These are phyloP conservation scores for Quercus suber DNA, from an alignment of 306 rosid genomes.

Conservation along the genomic window DNA sequence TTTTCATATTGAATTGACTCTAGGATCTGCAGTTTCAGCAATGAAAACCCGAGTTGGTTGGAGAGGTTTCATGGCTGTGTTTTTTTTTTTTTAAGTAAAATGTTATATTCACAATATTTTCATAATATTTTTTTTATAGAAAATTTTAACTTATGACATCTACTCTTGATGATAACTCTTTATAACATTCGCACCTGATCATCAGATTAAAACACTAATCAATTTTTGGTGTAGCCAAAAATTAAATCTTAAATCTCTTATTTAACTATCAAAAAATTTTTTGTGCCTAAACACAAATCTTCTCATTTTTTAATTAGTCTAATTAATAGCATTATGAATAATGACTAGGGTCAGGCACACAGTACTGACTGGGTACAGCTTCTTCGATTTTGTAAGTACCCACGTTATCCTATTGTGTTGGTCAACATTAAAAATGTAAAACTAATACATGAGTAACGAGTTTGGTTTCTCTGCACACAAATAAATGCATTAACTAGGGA, in stretches of 20 bases:
- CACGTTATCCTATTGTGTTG: no score
- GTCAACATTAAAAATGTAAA: no score
- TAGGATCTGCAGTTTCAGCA: not conserved
- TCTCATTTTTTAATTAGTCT: no score
- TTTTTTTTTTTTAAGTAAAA: not conserved
- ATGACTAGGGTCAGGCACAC: no score
- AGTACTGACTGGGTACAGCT: no score
- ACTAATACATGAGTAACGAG: no score
- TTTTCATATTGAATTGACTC: not conserved
- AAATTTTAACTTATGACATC: no score
- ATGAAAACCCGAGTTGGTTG: not conserved
- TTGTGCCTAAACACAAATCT: fast-evolving
- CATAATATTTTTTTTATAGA: no score
- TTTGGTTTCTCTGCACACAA: not conserved
- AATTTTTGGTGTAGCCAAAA: fast-evolving
- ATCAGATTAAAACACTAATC: fast-evolving
- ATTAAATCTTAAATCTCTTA: fast-evolving
- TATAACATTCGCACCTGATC: fast-evolving
- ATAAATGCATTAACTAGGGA: not conserved
- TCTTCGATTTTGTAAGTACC: no score
- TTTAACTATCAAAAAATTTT: fast-evolving
- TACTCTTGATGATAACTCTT: fast-evolving
- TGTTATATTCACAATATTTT: fast-evolving
- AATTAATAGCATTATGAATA: no score
- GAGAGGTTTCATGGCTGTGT: not conserved